These are phyloP conservation scores for Trichaptum fuscoviolaceum DNA, from an alignment of 768 basidiomycete genomes.

Conservation along the genomic window DNA sequence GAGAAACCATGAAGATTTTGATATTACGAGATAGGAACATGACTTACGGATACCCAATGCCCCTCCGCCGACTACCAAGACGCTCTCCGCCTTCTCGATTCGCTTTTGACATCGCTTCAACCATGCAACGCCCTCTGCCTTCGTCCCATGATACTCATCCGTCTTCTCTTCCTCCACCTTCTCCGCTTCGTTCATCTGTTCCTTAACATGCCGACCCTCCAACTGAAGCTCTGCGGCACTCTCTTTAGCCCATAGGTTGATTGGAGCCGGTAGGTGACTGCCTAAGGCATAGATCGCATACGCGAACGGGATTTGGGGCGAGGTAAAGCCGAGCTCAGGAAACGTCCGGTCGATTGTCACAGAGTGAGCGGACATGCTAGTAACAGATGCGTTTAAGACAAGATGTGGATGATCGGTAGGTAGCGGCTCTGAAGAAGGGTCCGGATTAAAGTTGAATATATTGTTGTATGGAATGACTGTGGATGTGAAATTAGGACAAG, in stretches of 20 bases:
- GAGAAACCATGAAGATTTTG: not conserved
- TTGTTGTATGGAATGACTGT: conserved; percentile 51
- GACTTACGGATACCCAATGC: conserved; percentile 66
- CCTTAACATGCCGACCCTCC: conserved; percentile 3
- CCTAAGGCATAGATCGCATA: conserved; percentile 60
- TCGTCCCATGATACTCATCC: conserved; percentile 30
- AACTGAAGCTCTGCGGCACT: not conserved
- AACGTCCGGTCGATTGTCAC: conserved; percentile 44
- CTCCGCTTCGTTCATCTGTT: not conserved
- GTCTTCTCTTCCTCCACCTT: not conserved
- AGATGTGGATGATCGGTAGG: conserved; percentile 17
- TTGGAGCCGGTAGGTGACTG: conserved; percentile 47
- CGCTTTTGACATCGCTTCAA: conserved; percentile 43
- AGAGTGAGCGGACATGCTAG: conserved; percentile 31
- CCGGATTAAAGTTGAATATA: conserved; percentile 29
- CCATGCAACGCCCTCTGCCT: conserved; percentile 45
- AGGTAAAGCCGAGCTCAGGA: conserved; percentile 38
- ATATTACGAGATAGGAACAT: not conserved
- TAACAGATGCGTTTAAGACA: conserved; percentile 42
- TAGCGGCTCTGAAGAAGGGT: conserved; percentile 8
- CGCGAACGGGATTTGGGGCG: conserved; percentile 40
- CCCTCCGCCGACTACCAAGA: conserved; percentile 68
- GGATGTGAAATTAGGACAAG: not conserved
- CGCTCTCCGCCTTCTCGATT: conserved; percentile 40
- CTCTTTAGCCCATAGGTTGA: conserved; percentile 45